Conservation (phyloP, 345 rosid species). For the Lenwebbia sp. region DNA sequence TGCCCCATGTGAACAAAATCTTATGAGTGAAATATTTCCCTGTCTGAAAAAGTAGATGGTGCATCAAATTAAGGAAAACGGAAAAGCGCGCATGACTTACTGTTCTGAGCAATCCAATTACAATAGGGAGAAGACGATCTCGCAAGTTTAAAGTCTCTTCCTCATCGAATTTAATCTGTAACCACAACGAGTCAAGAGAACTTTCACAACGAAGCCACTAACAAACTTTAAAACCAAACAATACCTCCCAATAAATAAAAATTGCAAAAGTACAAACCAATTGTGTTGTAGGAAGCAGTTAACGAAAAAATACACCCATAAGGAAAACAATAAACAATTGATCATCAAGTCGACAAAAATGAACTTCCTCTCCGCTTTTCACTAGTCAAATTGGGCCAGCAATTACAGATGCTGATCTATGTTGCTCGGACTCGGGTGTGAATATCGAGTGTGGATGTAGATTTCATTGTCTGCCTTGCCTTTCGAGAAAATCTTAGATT, state of each 20-base stretch:
- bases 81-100: background rate
- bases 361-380: background rate
- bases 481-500: background rate
- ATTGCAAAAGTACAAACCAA: background rate
- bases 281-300: background rate
- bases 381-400: background rate
- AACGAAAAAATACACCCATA: background rate
- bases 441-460: background rate
- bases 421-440: background rate
- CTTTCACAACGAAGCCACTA: background rate
- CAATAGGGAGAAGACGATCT: constrained; percentile 6
- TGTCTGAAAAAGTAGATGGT: background rate
- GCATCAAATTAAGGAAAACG: background rate
- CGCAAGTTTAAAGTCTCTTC: constrained; percentile 10
- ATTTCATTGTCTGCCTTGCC: background rate
- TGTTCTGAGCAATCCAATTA: constrained; percentile 11
- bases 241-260: background rate
- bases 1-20: background rate
- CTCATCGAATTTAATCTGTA: constrained; percentile 2
- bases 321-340: background rate
- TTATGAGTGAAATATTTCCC: background rate
- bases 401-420: background rate
- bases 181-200: background rate
- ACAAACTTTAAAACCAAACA: background rate
- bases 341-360: background rate